Percentiles rank a stretch among this genome's conserved stretches.
These are phyloP conservation scores for Cystobasidium onofrii DNA, from an alignment of 768 basidiomycete genomes.

Conservation along the genomic window DNA sequence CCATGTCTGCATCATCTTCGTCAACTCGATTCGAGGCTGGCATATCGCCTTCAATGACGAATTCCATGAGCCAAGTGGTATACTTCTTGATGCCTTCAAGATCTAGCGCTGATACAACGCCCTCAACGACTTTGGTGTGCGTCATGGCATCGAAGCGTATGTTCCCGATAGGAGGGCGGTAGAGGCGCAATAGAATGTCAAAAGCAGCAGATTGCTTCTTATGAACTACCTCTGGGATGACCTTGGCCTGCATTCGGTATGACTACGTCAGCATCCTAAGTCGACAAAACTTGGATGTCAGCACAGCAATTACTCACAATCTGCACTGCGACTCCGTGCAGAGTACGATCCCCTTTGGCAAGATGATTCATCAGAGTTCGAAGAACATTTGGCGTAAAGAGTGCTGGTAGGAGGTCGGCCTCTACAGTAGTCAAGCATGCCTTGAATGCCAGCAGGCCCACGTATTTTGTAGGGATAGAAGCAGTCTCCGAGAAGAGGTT, in stretches of 20 bases:
- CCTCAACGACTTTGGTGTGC: conserved; percentile 83
- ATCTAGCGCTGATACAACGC: conserved; percentile 66
- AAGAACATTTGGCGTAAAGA: conserved; percentile 93
- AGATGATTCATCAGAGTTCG: conserved; percentile 94
- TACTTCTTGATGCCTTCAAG: conserved; percentile 66
- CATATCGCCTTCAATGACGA: conserved; percentile 52
- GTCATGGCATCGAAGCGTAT: conserved; percentile 86
- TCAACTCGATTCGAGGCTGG: conserved; percentile 47
- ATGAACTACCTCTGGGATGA: conserved; percentile 67
- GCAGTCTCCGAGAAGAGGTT: conserved; percentile 2
- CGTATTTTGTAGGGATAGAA: conserved; percentile 16
- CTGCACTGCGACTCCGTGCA: conserved; percentile 79
- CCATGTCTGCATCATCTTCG: conserved; percentile 48
- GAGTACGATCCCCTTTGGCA: conserved; percentile 72
- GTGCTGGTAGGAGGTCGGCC: conserved; percentile 34
- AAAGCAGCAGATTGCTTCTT: conserved; percentile 71
- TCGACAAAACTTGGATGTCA: background rate
- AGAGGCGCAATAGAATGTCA: conserved; percentile 72
- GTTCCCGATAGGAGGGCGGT: conserved; percentile 65
- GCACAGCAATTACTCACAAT: conserved; percentile 54
- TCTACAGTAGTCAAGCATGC: background rate
- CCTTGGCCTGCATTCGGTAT: conserved; percentile 53
- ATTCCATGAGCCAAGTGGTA: conserved; percentile 60
- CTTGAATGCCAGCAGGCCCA: conserved; percentile 9
- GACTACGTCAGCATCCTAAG: too few relatives aligned